Conservation (phyloP, 345 rosid genomes). For the Rhizophora apiculata region DNA sequence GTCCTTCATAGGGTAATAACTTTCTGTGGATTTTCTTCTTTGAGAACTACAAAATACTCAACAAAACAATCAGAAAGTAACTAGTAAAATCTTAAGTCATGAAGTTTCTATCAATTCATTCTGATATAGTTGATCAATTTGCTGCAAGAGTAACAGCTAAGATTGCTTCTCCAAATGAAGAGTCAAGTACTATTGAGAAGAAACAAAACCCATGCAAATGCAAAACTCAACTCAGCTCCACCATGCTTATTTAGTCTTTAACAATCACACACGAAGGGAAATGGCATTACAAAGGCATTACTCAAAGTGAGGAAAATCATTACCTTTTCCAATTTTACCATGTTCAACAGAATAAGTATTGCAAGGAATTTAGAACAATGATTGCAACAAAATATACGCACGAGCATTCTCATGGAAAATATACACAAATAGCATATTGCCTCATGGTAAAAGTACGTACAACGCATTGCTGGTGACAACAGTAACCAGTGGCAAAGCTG, state of each 20-base stretch:
- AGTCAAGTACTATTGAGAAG: not conserved
- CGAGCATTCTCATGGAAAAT: constrained; percentile 37
- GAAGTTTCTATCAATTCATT: not conserved
- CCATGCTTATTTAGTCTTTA: not conserved
- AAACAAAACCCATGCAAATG: not conserved
- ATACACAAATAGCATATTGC: constrained; percentile 46
- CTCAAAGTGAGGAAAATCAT: constrained; percentile 19
- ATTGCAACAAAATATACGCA: constrained; percentile 52
- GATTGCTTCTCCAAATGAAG: not conserved
- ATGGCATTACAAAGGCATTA: not conserved
- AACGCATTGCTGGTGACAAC: constrained; percentile 25
- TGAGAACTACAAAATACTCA: not conserved
- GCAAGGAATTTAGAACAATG: constrained; percentile 35
- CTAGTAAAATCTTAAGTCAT: not conserved
- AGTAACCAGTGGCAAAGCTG: constrained; percentile 33
- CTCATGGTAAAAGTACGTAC: constrained; percentile 35
- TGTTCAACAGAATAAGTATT: constrained; percentile 24
- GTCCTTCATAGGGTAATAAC: not conserved
- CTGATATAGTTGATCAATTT: constrained; percentile 2
- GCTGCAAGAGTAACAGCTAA: not conserved
- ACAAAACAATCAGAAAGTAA: not conserved
- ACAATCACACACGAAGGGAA: constrained; percentile 9
- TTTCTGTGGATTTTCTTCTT: not conserved
- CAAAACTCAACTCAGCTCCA: not conserved
- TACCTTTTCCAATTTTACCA: constrained; percentile 20